Evolutionary conservation across 352 stramenopile species (phyloP).

Genomic region (Saprolegnia parasitica): DNA sequence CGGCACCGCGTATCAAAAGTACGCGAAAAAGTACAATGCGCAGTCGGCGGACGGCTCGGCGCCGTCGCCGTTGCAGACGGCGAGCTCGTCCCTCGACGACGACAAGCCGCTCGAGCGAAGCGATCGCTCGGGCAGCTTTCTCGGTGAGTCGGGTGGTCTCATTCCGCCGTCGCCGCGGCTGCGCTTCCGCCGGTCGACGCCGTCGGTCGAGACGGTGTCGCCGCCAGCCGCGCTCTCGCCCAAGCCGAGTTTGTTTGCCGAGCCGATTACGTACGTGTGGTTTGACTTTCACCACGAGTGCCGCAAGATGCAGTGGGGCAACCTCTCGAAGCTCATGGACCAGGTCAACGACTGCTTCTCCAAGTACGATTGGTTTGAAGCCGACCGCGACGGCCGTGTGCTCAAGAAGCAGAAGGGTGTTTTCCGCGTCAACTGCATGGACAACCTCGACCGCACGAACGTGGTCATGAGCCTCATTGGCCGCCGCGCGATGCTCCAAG

Average conservation of each 20-base stretch:
- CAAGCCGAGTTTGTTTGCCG: slow-evolving; percentile 42
- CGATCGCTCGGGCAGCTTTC: slow-evolving; percentile 24
- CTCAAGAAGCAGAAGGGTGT: slow-evolving; percentile 84
- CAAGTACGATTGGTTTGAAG: slow-evolving; percentile 69
- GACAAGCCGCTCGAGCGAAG: slow-evolving; percentile 45
- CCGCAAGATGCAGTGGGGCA: slow-evolving; percentile 90
- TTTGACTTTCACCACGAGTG: slow-evolving; percentile 98
- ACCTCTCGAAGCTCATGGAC: slow-evolving; percentile 84
- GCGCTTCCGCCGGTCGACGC: neutral
- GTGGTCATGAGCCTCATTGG: slow-evolving; percentile 95
- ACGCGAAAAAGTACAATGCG: slow-evolving; percentile 83
- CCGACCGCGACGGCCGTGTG: slow-evolving; percentile 48
- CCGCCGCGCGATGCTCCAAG: slow-evolving; percentile 70
- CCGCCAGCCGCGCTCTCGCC: slow-evolving; percentile 5
- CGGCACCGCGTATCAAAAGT: slow-evolving; percentile 79
- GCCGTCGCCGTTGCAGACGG: slow-evolving; percentile 15
- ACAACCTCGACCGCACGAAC: slow-evolving; percentile 97
- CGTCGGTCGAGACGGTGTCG: neutral
- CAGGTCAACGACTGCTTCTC: slow-evolving; percentile 62
- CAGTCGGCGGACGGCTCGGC: slow-evolving; percentile 45
- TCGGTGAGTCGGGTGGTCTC: slow-evolving; percentile 9
- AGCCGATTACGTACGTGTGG: slow-evolving; percentile 87
- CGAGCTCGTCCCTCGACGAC: slow-evolving; percentile 23
- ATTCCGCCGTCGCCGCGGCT: neutral
- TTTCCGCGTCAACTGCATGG: slow-evolving; percentile 98